A percentile compares a stretch with the other conserved stretches of the same genome.
These are phyloP conservation scores for Cicer bijugum DNA, from an alignment of 306 rosid species.

Conservation along the genomic window DNA sequence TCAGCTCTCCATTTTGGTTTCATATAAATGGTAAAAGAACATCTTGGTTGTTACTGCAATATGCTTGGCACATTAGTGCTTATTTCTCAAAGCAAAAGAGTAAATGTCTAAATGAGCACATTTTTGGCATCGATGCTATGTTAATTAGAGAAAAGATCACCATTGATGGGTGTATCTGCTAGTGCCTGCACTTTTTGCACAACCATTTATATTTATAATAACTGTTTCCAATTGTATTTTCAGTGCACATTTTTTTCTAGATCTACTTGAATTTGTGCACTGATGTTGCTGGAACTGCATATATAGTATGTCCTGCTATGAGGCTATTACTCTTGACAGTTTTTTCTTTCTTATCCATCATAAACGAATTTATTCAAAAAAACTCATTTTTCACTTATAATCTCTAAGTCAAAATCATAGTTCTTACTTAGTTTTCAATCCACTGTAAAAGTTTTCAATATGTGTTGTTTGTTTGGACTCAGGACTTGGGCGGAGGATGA, in stretches of 20 bases:
- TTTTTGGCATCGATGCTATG: neutral
- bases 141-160: conserved; percentile 13
- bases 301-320: neutral
- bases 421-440: conserved; percentile 18
- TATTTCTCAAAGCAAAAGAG: conserved; percentile 11
- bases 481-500: conserved; percentile 99
- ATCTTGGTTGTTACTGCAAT: neutral
- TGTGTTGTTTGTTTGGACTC: conserved; percentile 30
- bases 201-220: neutral
- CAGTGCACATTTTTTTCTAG: neutral
- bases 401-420: neutral
- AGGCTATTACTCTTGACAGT: neutral
- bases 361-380: neutral
- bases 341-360: conserved; percentile 26
- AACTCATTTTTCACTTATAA: neutral
- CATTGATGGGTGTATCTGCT: neutral
- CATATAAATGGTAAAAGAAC: conserved; percentile 11
- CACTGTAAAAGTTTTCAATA: conserved; percentile 27
- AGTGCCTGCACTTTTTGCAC: neutral
- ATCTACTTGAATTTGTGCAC: conserved; percentile 16
- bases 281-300: neutral
- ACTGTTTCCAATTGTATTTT: conserved; percentile 19
- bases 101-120: neutral
- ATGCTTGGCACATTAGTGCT: neutral
- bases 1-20: conserved; percentile 32